A percentile compares a stretch with the other conserved stretches of the same genome.
Conservation (phyloP, 352 stramenopile genomes). For the Pseudoperonospora humuli region DNA sequence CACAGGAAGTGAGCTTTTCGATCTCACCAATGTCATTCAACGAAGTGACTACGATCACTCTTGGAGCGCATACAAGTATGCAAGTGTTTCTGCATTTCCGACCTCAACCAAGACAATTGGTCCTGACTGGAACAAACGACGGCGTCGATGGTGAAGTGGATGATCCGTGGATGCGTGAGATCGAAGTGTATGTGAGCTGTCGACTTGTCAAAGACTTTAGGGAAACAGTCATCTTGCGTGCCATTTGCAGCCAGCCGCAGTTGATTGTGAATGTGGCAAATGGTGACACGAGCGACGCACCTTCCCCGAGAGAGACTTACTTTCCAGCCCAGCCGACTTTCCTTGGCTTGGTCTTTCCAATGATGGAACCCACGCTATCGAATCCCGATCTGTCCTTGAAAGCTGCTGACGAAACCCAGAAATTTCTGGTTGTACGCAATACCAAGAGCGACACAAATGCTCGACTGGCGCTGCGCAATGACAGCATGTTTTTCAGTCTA, state of each 20-base stretch:
- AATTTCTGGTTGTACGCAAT: conserved; percentile 75
- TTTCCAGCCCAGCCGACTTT: conserved; percentile 63
- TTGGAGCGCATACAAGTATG: conserved; percentile 55
- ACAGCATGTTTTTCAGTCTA: conserved; percentile 82
- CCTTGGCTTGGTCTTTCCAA: conserved; percentile 70
- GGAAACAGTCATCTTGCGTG: conserved; percentile 72
- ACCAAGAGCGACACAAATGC: conserved; percentile 54
- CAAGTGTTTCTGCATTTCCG: conserved; percentile 86
- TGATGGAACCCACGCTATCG: conserved; percentile 57
- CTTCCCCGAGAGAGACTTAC: conserved; percentile 20
- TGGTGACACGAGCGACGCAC: conserved; percentile 30
- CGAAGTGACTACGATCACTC: conserved; percentile 68
- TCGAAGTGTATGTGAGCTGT: conserved; percentile 85
- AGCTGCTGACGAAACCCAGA: conserved; percentile 34
- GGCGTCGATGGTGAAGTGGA: conserved; percentile 13
- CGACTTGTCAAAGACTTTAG: conserved; percentile 84
- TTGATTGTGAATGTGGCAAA: conserved; percentile 61
- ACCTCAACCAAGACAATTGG: conserved; percentile 39
- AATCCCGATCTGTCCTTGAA: conserved; percentile 25
- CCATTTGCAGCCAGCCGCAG: conserved; percentile 73
- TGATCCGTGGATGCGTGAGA: conserved; percentile 72
- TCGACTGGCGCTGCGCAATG: conserved; percentile 68
- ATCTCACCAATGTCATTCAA: conserved; percentile 78
- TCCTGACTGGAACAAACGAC: conserved; percentile 5
- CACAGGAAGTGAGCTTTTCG: conserved; percentile 79